These are phyloP conservation scores for Kernera saxatilis DNA, from an alignment of 345 rosid species.

Conservation along the genomic window DNA sequence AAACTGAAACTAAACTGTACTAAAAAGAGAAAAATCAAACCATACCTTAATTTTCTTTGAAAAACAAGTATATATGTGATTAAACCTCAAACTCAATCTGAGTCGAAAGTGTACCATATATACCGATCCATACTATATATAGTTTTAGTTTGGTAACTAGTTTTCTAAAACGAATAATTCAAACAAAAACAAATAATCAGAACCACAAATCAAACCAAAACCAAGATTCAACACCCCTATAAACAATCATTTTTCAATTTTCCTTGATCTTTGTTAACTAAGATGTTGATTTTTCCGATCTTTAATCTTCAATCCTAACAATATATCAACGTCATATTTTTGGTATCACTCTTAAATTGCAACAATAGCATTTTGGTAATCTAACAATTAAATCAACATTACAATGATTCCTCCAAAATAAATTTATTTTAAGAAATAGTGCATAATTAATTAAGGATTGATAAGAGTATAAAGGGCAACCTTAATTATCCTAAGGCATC, in stretches of 20 bases:
- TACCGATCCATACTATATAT: not conserved
- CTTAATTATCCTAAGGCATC: constrained; percentile 33
- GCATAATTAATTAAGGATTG: not conserved
- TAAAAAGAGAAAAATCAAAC: too few species aligned
- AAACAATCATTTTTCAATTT: not conserved
- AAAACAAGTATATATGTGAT: too few species aligned
- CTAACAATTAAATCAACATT: not conserved
- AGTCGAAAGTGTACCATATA: not conserved
- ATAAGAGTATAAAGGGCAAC: constrained; percentile 21
- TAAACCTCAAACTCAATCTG: too few species aligned
- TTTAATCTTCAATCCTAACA: not conserved
- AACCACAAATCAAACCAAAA: not conserved
- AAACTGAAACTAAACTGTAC: too few species aligned
- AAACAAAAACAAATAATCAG: not conserved
- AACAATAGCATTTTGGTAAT: not conserved
- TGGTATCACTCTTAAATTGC: not conserved
- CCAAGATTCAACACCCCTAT: not conserved
- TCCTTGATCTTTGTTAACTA: not conserved
- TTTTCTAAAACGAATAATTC: not conserved
- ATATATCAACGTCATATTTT: not conserved
- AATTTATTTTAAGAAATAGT: not conserved
- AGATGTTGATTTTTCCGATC: not conserved
- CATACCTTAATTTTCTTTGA: too few species aligned
- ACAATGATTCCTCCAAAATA: constrained; percentile 8
- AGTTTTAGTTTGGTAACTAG: not conserved